phyloP scores from a whole-genome alignment of 2,329 filamentous ascomycete species.

The Penicillium sp. region DNA sequence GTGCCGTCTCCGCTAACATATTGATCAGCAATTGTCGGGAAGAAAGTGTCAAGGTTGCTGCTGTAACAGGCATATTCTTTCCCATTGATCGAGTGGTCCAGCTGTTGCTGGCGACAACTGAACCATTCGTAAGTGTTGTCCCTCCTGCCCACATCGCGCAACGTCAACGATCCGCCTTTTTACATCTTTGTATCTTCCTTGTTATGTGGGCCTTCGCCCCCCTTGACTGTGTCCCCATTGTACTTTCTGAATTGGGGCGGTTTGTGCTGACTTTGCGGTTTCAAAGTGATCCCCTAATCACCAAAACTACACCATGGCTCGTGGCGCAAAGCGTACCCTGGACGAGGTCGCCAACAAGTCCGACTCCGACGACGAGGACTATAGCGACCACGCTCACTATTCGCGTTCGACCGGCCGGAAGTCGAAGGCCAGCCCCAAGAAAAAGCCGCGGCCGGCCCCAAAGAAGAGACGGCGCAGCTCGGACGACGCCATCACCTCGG shows the following conservation, averaged over 20 bases:
- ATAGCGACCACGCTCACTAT: conserved; percentile 31
- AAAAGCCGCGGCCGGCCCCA: conserved; percentile 28
- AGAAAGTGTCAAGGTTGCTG: neutral
- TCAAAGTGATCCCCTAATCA: conserved; percentile 5
- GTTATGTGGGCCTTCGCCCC: neutral
- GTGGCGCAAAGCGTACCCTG: conserved; percentile 32
- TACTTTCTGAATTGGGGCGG: neutral
- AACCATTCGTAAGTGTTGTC: conserved; percentile 6
- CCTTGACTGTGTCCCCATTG: neutral
- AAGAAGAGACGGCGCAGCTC: conserved; percentile 41
- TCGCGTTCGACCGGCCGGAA: conserved; percentile 20
- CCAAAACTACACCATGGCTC: conserved; percentile 25
- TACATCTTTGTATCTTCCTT: neutral
- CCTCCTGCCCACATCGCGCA: conserved; percentile 6
- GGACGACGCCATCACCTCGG: conserved; percentile 36
- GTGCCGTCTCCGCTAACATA: conserved; percentile 8
- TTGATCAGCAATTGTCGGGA: conserved; percentile 17
- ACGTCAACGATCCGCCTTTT: neutral
- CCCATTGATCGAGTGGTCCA: conserved; percentile 1
- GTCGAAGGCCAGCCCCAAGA: conserved; percentile 25
- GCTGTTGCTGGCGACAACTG: conserved; percentile 10
- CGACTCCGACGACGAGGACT: conserved; percentile 41
- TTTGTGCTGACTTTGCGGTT: conserved; percentile 3
- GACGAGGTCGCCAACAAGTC: conserved; percentile 39
- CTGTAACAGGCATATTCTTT: neutral